phyloP scores from a whole-genome alignment of 1,284 basidiomycete genomes.

The Trichosporon sp. region DNA sequence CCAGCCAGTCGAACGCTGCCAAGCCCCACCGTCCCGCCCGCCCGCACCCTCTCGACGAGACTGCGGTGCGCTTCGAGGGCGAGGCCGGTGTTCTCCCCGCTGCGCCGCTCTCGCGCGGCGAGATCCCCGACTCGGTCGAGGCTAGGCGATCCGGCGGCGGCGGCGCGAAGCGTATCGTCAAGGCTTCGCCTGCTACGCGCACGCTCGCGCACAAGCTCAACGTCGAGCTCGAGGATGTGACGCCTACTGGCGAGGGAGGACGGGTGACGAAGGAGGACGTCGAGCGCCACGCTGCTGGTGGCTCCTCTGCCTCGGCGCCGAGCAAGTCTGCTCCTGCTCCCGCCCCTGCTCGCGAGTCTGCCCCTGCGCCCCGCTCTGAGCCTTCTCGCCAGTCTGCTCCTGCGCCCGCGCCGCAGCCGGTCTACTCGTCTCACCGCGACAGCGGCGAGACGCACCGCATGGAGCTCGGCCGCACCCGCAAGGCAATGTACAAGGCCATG shows the following conservation, averaged over 20 bases:
- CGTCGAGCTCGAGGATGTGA: conserved; percentile 50
- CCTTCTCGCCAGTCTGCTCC: neutral
- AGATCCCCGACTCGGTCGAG: conserved; percentile 15
- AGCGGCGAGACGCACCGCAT: conserved; percentile 62
- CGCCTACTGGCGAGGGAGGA: conserved; percentile 57
- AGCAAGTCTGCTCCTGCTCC: neutral
- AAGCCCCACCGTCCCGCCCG: conserved; percentile 8
- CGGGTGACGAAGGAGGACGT: conserved; percentile 61
- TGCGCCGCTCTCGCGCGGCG: conserved; percentile 6
- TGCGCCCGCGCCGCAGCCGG: neutral
- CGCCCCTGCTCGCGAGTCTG: neutral
- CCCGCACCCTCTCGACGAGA: conserved; percentile 19
- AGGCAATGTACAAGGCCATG: conserved; percentile 84
- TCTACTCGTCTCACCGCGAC: conserved; percentile 26
- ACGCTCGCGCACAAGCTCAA: conserved; percentile 33
- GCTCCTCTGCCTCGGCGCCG: neutral
- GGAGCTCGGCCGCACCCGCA: conserved; percentile 63
- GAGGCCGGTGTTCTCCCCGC: conserved; percentile 37
- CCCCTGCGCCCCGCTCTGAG: conserved; percentile 1
- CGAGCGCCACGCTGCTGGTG: conserved; percentile 37
- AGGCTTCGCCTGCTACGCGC: conserved; percentile 37
- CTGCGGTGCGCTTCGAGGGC: conserved; percentile 30
- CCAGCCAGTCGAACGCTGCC: neutral
- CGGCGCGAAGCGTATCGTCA: conserved; percentile 19
- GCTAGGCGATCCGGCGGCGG: conserved; percentile 10